Base-by-base conservation (phyloP, 2,329 filamentous ascomycete genomes). In the Emmonsiellopsis sp. region DNA sequence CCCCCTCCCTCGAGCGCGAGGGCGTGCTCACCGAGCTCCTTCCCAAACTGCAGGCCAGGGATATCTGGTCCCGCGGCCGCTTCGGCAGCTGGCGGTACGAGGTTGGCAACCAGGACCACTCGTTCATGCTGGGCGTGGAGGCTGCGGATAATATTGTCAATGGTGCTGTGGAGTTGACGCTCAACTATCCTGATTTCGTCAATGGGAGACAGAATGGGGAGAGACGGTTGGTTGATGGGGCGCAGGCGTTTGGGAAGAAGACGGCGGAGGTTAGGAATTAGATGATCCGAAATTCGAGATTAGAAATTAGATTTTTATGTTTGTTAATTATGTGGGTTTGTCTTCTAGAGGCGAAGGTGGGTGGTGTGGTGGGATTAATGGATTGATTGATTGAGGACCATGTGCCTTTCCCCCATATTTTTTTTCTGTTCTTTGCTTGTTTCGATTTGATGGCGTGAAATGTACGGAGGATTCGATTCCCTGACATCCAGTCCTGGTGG, bases 1-100 rank as follows among this genome's bases (percentile, higher is more conserved):
- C 93, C 13, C 93, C 93, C 31, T 82, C 86, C 35, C 83, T 98
- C 41, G 93, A 97, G 82, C 88, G 93, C 73, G 93, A 98, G 73
- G 91, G 89, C 62, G 90, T 93, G 46, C 83, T 98, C 62, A 94
- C 86, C 74, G 77, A 96, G 76, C 83, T 98, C 53, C 85, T 98
- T 50, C 93, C 93, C 65, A 91, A 89, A 76, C 85, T 98, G 56
- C 86, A 95, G 76, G 87, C 84, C 58, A 83, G 89, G 79, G 92
- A 85, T 69, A 98, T 98, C 75, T 88, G 85, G 78, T 95, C 91
- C 45, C 89, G 93, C 73, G 93, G 93, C 64, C 91, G 93, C 59
- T 98, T 98, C 74, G 93, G 93, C 65, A 92, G 86, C 79, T 98
- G 93, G 93, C 82, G 89, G 69, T 98, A 98, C 78, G 93, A 98